Evolutionary conservation across 495 filamentous ascomycete genomes (phyloP), one percentile per base, ranked within the genome.

Genomic region (Aspergillus olivimuriae): DNA sequence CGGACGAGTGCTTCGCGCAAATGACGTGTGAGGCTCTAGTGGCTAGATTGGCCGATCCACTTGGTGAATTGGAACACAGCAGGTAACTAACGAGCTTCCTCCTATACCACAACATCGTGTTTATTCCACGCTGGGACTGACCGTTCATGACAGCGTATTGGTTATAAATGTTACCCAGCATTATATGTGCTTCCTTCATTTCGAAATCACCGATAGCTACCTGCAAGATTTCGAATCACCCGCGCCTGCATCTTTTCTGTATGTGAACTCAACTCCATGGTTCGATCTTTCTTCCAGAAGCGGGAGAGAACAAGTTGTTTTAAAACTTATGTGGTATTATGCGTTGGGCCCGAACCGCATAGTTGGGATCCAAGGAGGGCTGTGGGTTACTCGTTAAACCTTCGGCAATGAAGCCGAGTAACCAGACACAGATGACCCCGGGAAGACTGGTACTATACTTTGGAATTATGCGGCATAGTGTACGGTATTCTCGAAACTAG

Each of bases 141-240:
- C n/a, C n/a, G n/a, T n/a, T 30, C 31, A 18, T 14, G 7, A 22
- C 18, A 55, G 44, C 1, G 34, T 52, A 9, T 46, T 56, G 22
- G n/a, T 52, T 14, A 52, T 52, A 5, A 26, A 51, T 42, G 44
- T 44, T 34, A 41, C 54, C 15, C 54, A 53, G 41, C 47, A 57
- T 22, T 53, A 48, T 20, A 44, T 53, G 24, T 51, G 50, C 47
- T 57, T 57, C 24, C 50, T 57, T 7, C 28, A 57, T 12, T 41
- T 57, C 3, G 41, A 51, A 0, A 43, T 57, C 5, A 46, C 33
- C 14, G 41, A 48, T 24, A 41, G 48, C 3, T 53, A 53, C 38
- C 14, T 57, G 9, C 4, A 2, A 4, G 45, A 49, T 28, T 44
- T 56, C 12, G 53, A 49, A 9, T 20, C 3, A 16, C 2, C 15